Percentiles rank a stretch among this genome's conserved stretches.
Evolutionary conservation across 768 basidiomycete genomes (phyloP).

Genomic region (Naganishia vaughanmartiniae): DNA sequence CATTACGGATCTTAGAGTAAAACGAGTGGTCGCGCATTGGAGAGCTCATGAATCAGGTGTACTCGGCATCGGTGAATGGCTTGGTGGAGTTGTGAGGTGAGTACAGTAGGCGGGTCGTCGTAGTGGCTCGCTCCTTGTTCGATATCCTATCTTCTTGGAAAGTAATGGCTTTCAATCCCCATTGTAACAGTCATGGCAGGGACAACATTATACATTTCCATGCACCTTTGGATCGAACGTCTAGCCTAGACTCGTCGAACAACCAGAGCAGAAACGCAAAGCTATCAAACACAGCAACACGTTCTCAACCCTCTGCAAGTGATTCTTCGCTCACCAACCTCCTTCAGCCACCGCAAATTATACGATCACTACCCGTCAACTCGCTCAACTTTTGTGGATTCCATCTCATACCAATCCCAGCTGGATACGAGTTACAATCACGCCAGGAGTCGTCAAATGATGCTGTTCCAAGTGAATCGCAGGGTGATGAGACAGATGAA

Average conservation of each 20-base stretch:
- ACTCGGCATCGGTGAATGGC: slow-evolving; percentile 76
- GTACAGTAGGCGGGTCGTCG: slow-evolving; percentile 44
- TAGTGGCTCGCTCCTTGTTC: neutral
- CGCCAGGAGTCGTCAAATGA: neutral
- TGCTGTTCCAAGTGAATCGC: slow-evolving; percentile 10
- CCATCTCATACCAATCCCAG: slow-evolving; percentile 59
- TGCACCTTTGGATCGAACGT: slow-evolving; percentile 30
- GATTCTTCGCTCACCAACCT: slow-evolving; percentile 36
- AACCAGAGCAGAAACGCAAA: slow-evolving; percentile 41
- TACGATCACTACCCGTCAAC: slow-evolving; percentile 80
- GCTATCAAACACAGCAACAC: slow-evolving; percentile 59
- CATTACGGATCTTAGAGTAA: slow-evolving; percentile 69
- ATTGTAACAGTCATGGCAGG: slow-evolving; percentile 44
- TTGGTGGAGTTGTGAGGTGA: slow-evolving; percentile 69
- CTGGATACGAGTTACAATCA: slow-evolving; percentile 1
- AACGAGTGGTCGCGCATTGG: slow-evolving; percentile 75
- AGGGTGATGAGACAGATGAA: slow-evolving; percentile 24
- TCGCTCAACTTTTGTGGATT: slow-evolving; percentile 92
- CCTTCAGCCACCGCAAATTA: slow-evolving; percentile 59
- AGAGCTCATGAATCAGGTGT: slow-evolving; percentile 68
- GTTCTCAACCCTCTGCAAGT: slow-evolving; percentile 35
- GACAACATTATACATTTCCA: slow-evolving; percentile 48
- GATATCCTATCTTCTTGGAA: neutral
- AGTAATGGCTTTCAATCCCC: neutral
- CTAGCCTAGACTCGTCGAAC: neutral